Evolutionary conservation across 164 flowering plant genomes (phyloP).

Genomic region (Macadamia integrifolia): DNA sequence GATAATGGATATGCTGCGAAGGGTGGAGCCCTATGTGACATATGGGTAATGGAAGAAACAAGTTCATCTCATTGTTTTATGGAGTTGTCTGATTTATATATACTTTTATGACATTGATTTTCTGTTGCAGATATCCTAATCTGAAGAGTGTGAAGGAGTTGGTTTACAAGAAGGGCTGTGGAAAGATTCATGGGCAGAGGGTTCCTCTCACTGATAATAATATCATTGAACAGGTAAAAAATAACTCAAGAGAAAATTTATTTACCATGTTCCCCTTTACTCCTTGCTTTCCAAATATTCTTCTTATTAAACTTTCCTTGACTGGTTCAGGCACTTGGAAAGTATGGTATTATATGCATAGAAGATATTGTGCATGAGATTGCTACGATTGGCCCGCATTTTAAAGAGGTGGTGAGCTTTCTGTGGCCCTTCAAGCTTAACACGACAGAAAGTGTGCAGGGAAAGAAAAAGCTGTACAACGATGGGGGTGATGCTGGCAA

Average conservation of each 20-base stretch:
- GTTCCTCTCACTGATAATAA: conserved; percentile 81
- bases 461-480: conserved; percentile 41
- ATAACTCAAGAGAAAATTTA: not conserved
- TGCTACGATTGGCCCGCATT: conserved; percentile 61
- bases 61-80: not conserved
- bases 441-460: conserved; percentile 52
- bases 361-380: conserved; percentile 84
- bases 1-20: conserved; percentile 45
- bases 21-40: conserved; percentile 76
- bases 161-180: conserved; percentile 74
- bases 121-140: conserved; percentile 64
- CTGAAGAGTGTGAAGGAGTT: conserved; percentile 70
- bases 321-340: conserved; percentile 54
- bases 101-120: not conserved
- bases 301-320: not conserved
- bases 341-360: conserved; percentile 53
- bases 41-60: conserved; percentile 55
- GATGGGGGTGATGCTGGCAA: conserved; percentile 85
- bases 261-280: not conserved
- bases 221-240: conserved; percentile 69
- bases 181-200: conserved; percentile 41
- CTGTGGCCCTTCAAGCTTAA: conserved; percentile 71
- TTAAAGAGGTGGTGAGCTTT: conserved; percentile 52
- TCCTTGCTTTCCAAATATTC: not conserved
- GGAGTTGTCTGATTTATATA: not conserved